Evolutionary conservation across 768 basidiomycete genomes (phyloP).

Genomic region (Agaricus sinodeliciosus): DNA sequence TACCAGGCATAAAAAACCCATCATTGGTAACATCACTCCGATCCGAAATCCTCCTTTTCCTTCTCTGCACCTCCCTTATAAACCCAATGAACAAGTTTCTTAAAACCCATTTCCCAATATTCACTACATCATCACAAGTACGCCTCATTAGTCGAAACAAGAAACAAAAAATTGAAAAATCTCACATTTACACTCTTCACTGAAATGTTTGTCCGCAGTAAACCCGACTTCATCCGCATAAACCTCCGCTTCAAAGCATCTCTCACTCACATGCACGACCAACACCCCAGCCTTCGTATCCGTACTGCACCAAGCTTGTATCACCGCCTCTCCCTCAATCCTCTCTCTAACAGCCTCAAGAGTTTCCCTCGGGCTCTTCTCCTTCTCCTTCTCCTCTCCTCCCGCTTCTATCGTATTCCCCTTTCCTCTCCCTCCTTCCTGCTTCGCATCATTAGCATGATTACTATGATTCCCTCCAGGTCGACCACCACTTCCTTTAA

Average conservation of each 20-base stretch:
- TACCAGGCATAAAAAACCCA: slow-evolving; percentile 16
- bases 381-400: slow-evolving; percentile 27
- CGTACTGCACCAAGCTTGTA: slow-evolving; percentile 77
- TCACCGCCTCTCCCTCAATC: slow-evolving; percentile 92
- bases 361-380: slow-evolving; percentile 71
- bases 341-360: slow-evolving; percentile 83
- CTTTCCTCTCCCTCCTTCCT: not conserved
- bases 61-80: slow-evolving; percentile 56
- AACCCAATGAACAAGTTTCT: slow-evolving; percentile 81
- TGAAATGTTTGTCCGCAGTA: slow-evolving; percentile 48
- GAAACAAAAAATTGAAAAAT: slow-evolving; percentile 10
- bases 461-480: no score
- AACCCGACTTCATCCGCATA: slow-evolving; percentile 90
- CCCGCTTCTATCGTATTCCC: slow-evolving; percentile 11
- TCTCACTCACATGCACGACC: slow-evolving; percentile 80
- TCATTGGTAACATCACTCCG: slow-evolving; percentile 16
- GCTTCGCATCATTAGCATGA: not conserved
- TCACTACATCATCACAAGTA: slow-evolving; percentile 46
- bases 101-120: slow-evolving; percentile 87
- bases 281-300: slow-evolving; percentile 90
- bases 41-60: slow-evolving; percentile 24
- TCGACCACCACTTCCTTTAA: not conserved
- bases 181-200: slow-evolving; percentile 79
- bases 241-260: slow-evolving; percentile 90
- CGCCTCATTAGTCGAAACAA: no score